Conservation (phyloP, 1,284 basidiomycete species). For the Flammula alnicola region DNA sequence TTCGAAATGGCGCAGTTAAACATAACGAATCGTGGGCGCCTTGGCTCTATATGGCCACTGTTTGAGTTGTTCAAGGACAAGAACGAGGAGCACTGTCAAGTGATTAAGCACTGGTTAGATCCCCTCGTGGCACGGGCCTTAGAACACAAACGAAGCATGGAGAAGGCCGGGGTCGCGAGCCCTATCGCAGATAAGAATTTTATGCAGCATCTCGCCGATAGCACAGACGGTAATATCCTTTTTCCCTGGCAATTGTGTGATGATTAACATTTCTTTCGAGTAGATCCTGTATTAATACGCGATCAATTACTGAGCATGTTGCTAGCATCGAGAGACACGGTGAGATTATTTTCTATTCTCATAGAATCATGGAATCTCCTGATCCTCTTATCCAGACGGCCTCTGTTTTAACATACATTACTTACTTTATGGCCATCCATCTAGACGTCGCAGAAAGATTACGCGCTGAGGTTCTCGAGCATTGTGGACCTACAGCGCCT, state of each 20-base stretch:
- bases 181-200: slow-evolving; percentile 62
- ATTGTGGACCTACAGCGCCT: slow-evolving; percentile 49
- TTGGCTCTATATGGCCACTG: slow-evolving; percentile 70
- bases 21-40: slow-evolving; percentile 52
- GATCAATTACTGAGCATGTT: slow-evolving; percentile 77
- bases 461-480: slow-evolving; percentile 62
- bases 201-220: slow-evolving; percentile 67
- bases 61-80: slow-evolving; percentile 67
- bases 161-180: slow-evolving; percentile 42
- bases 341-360: slow-evolving; percentile 34
- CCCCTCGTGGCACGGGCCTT: slow-evolving; percentile 62
- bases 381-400: slow-evolving; percentile 51
- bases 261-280: slow-evolving; percentile 5
- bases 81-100: slow-evolving; percentile 51
- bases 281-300: slow-evolving; percentile 62
- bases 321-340: slow-evolving; percentile 75
- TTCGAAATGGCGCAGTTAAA: slow-evolving; percentile 68
- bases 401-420: slow-evolving; percentile 62
- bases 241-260: slow-evolving; percentile 1
- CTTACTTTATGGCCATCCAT: slow-evolving; percentile 68
- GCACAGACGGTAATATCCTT: slow-evolving; percentile 55
- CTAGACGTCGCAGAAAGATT: slow-evolving; percentile 57
- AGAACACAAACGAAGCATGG: slow-evolving; percentile 45
- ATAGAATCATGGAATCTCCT: background rate
- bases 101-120: slow-evolving; percentile 63